phyloP scores from a whole-genome alignment of 768 basidiomycete species.

The Tricholoma sp. region DNA sequence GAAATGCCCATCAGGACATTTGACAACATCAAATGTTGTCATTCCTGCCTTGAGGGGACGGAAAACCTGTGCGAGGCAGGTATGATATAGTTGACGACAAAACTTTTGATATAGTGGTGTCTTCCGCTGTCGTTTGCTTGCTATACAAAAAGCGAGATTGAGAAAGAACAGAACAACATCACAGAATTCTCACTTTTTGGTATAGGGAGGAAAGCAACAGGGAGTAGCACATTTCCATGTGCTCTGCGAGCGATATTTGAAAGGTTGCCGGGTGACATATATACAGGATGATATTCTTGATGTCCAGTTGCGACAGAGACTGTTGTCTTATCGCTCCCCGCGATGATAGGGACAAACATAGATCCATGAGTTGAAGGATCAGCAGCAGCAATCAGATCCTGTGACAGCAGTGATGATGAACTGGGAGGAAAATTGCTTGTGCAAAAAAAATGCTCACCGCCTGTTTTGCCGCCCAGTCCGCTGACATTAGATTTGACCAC shows the following conservation, averaged over 20 bases:
- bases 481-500: background rate
- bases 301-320: conserved; percentile 36
- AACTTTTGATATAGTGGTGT: conserved; percentile 14
- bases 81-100: conserved; percentile 18
- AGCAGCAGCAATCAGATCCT: background rate
- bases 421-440: background rate
- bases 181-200: conserved; percentile 25
- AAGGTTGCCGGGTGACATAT: conserved; percentile 24
- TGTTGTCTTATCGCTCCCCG: conserved; percentile 38
- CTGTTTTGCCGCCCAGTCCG: background rate
- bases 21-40: conserved; percentile 18
- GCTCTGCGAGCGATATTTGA: conserved; percentile 22
- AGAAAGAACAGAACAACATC: background rate
- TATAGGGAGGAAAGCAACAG: conserved; percentile 25
- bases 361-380: conserved; percentile 23
- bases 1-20: conserved; percentile 22
- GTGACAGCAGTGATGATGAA: background rate
- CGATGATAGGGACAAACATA: conserved; percentile 26
- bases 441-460: background rate
- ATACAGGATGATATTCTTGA: conserved; percentile 33
- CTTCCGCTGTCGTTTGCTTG: conserved; percentile 11
- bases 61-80: conserved; percentile 13
- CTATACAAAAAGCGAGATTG: conserved; percentile 5
- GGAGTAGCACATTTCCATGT: conserved; percentile 25
- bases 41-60: conserved; percentile 18